Conservation (phyloP, 192 early-diverging fungal species). For the Mortierella hygrophila region DNA sequence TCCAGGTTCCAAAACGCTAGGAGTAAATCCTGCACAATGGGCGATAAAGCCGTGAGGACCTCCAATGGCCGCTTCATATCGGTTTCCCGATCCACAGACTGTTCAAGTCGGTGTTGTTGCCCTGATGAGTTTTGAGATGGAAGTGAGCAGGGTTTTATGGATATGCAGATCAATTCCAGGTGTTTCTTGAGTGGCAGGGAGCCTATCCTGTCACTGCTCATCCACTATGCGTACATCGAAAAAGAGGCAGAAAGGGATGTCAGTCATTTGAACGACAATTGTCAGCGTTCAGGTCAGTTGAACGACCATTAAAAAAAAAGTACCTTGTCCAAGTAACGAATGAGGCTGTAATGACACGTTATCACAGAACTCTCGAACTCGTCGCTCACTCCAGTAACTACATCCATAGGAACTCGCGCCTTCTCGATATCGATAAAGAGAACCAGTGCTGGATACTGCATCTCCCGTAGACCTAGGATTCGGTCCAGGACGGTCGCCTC, state of each 20-base stretch:
- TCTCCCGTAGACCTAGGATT: neutral
- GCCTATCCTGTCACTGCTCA: neutral
- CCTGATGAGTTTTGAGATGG: neutral
- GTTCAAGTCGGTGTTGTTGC: neutral
- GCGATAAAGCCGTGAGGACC: neutral
- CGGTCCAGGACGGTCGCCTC: neutral
- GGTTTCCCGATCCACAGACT: neutral
- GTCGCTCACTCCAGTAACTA: neutral
- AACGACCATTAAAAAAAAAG: no score
- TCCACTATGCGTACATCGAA: neutral
- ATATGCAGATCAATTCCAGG: slow-evolving; percentile 22
- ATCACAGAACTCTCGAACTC: neutral
- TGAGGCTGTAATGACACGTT: slow-evolving; percentile 13
- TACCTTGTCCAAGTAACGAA: slow-evolving; percentile 10
- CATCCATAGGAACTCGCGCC: neutral
- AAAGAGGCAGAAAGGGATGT: neutral
- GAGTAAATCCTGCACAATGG: neutral
- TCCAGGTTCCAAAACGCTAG: neutral
- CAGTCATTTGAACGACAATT: neutral
- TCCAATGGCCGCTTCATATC: neutral
- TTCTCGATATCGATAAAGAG: slow-evolving; percentile 45
- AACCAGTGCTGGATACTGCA: slow-evolving; percentile 17
- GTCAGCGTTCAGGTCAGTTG: no score
- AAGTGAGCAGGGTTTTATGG: neutral
- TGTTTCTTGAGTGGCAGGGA: slow-evolving; percentile 10